Conservation (phyloP, 2,329 filamentous ascomycete species). For the Coniella vitis region DNA sequence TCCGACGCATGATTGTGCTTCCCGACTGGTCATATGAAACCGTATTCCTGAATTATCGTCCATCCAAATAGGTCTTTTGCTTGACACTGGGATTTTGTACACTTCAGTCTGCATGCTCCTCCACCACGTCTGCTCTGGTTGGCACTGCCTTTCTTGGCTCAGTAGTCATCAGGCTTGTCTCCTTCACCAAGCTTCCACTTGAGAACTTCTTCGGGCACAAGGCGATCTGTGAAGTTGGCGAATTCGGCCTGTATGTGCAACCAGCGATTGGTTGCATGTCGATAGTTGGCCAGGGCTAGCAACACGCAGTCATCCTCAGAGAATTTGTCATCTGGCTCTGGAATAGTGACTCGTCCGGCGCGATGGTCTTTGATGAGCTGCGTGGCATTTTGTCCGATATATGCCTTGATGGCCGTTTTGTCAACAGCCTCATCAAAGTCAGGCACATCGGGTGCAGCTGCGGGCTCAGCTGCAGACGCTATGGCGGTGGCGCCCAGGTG, state of each 20-base stretch:
- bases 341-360: constrained; percentile 3
- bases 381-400: constrained; percentile 10
- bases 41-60: too few species aligned
- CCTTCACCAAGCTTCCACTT: constrained; percentile 29
- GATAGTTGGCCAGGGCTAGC: constrained; percentile 29
- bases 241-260: constrained; percentile 38
- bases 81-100: background rate
- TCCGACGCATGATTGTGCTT: too few species aligned
- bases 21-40: too few species aligned
- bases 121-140: background rate
- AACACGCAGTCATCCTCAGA: constrained; percentile 20
- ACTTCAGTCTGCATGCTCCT: background rate
- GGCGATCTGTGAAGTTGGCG: constrained; percentile 35
- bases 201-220: constrained; percentile 33
- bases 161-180: constrained; percentile 13
- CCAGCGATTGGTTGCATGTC: constrained; percentile 28
- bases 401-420: constrained; percentile 6
- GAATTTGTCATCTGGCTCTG: constrained; percentile 12
- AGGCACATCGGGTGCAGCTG: too few species aligned
- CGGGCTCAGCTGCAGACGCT: too few species aligned
- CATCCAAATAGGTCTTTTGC: too few species aligned
- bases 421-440: constrained; percentile 16
- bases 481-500: too few species aligned
- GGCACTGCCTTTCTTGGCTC: background rate
- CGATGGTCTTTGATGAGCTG: background rate